Conservation (phyloP, 1,284 basidiomycete species). For the Cutaneotrichosporon cyanovorans region DNA sequence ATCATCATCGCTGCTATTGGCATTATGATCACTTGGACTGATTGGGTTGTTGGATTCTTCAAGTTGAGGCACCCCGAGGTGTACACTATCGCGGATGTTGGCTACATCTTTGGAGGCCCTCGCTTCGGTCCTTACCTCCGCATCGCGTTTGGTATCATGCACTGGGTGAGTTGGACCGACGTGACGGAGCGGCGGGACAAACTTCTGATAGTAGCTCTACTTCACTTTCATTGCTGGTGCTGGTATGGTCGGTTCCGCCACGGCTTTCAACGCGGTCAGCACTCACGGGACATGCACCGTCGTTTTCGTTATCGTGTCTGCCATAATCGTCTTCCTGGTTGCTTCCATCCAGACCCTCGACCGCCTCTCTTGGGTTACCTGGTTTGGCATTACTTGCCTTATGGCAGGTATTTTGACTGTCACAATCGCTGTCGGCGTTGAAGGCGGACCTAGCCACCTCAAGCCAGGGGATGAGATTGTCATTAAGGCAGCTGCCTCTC, state of each 20-base stretch:
- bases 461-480: too few relatives aligned
- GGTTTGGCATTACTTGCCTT: slow-evolving; percentile 31
- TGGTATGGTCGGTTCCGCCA: slow-evolving; percentile 23
- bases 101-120: not conserved
- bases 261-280: slow-evolving; percentile 30
- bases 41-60: slow-evolving; percentile 18
- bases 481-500: slow-evolving; percentile 19
- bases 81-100: slow-evolving; percentile 4
- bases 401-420: slow-evolving; percentile 28
- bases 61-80: slow-evolving; percentile 15
- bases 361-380: slow-evolving; percentile 31
- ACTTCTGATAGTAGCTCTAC: slow-evolving; percentile 10
- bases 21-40: slow-evolving; percentile 24
- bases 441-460: slow-evolving; percentile 33
- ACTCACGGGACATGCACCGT: slow-evolving; percentile 31
- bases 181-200: not conserved
- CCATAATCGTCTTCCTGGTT: slow-evolving; percentile 24
- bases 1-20: slow-evolving; percentile 26
- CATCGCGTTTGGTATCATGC: slow-evolving; percentile 23
- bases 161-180: slow-evolving; percentile 12
- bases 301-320: slow-evolving; percentile 28
- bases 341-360: slow-evolving; percentile 32
- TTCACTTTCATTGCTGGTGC: slow-evolving; percentile 22
- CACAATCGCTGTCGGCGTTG: slow-evolving; percentile 33
- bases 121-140: slow-evolving; percentile 16